phyloP scores from a whole-genome alignment of 129 eudicot genomes.

The Gnaphalium uliginosum region DNA sequence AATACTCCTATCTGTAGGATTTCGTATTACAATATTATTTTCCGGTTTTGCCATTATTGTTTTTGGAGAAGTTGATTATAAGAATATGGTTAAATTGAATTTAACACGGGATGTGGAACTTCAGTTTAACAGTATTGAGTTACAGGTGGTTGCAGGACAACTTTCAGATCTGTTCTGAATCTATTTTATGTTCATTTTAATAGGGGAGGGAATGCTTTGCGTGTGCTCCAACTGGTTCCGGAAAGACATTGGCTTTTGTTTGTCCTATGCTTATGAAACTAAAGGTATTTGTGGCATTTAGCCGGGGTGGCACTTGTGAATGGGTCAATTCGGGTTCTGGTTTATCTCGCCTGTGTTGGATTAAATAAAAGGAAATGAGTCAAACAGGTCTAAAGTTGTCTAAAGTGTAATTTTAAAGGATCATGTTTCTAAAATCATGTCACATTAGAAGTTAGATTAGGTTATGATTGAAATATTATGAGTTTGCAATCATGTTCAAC shows the following conservation, averaged over 20 bases:
- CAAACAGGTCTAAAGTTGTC: too few relatives aligned
- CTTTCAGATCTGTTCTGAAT: slow-evolving; percentile 22
- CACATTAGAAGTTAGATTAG: neutral
- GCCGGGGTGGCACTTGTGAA: neutral
- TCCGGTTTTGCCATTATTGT: neutral
- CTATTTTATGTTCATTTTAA: slow-evolving; percentile 12
- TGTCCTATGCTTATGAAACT: slow-evolving; percentile 91
- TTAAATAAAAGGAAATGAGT: neutral
- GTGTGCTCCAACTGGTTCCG: slow-evolving; percentile 99
- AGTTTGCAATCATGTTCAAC: neutral
- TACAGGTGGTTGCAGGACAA: neutral
- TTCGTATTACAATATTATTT: slow-evolving; percentile 26
- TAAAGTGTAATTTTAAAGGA: neutral
- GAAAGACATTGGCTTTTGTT: slow-evolving; percentile 90
- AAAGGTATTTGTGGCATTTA: slow-evolving; percentile 46
- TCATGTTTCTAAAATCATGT: neutral
- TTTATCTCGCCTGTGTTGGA: neutral
- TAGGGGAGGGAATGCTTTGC: slow-evolving; percentile 97
- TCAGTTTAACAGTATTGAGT: slow-evolving; percentile 8
- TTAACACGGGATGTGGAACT: neutral
- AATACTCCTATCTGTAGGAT: slow-evolving; percentile 89
- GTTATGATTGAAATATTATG: neutral
- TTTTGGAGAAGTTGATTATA: neutral
- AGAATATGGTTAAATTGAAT: neutral
- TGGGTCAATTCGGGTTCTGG: neutral